Percentiles rank a stretch among this genome's conserved stretches.
phyloP scores from a whole-genome alignment of 2,329 filamentous ascomycete species.

The Camptophora hylomeconis region DNA sequence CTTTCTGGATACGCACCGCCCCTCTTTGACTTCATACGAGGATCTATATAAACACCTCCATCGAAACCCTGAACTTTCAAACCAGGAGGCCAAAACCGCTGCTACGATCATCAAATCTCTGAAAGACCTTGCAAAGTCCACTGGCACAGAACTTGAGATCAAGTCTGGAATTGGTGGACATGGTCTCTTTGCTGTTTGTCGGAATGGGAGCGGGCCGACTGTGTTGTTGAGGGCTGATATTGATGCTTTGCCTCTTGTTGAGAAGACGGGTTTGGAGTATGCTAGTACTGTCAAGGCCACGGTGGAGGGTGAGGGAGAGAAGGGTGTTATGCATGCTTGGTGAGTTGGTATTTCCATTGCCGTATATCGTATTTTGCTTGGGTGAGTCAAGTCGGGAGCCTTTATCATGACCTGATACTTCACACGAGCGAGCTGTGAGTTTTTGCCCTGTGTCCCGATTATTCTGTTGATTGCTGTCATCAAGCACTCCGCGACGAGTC shows the following conservation, averaged over 20 bases:
- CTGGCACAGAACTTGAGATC: constrained; percentile 19
- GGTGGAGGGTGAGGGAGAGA: constrained; percentile 31
- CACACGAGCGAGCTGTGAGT: no score
- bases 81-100: constrained; percentile 41
- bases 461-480: no score
- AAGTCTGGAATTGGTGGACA: constrained; percentile 31
- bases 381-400: no score
- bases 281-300: constrained; percentile 30
- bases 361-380: no score
- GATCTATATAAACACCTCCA: constrained; percentile 46
- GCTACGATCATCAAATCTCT: constrained; percentile 33
- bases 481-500: no score
- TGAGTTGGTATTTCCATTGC: no score
- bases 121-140: constrained; percentile 4
- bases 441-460: no score
- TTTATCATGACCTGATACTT: no score
- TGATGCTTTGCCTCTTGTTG: constrained; percentile 36
- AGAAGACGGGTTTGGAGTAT: constrained; percentile 35
- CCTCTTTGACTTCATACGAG: constrained; percentile 29
- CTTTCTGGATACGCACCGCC: no score
- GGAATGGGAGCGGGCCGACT: constrained; percentile 29
- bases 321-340: constrained; percentile 42
- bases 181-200: constrained; percentile 29
- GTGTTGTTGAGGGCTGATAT: constrained; percentile 36
- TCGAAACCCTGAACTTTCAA: constrained; percentile 44